Evolutionary conservation across 129 eudicot species (phyloP), one percentile per base, ranked within the genome.

Genomic region (Solidago caesia): DNA sequence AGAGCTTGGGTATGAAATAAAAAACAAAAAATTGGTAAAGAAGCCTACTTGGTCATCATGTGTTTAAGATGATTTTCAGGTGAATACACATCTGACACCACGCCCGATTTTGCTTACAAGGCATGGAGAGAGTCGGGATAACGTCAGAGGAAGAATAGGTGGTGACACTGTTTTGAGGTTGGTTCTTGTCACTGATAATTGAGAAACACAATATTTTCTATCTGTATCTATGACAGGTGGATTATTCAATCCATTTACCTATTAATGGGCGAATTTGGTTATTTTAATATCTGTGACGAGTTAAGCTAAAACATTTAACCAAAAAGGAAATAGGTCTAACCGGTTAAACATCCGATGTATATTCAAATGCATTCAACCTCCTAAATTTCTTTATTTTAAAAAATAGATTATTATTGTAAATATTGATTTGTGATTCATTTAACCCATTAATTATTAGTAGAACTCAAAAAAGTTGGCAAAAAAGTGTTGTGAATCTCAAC

Each of bases 71-170:
- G 33, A 49, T 58, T 71, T 83, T 73, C 82, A 94, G 98, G 98
- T 94, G 78, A 94, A 95, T 82, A 89, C 96, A 11, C 96, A 91
- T 83, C 76, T 95, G 77, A 88, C 96, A 15, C 97, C 99, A 4
- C 96, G 97, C 66, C 99, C 99, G 52, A 95, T 95, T 72, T 82
- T 95, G 76, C 96, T 91, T 62, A 90, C 97, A 2, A 85, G 97
- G 83, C 97, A 94, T 86, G 97, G 97, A 64, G 94, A 95, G 84
- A 95, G 97, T 85, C 84, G 81, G 16, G 88, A 86, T 72, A 91
- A 95, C 76, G 99, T 95, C 55, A 86, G 97, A 84, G 97, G 91
- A 74, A 83, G 97, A 85, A 91, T 94, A 75, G 97, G 99, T 11
- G 99, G 99, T 75, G 99, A 95, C 82, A 81, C 96, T 72, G 96